Conservation (phyloP, 768 basidiomycete genomes). For the Pleurotus citrinopileatus region DNA sequence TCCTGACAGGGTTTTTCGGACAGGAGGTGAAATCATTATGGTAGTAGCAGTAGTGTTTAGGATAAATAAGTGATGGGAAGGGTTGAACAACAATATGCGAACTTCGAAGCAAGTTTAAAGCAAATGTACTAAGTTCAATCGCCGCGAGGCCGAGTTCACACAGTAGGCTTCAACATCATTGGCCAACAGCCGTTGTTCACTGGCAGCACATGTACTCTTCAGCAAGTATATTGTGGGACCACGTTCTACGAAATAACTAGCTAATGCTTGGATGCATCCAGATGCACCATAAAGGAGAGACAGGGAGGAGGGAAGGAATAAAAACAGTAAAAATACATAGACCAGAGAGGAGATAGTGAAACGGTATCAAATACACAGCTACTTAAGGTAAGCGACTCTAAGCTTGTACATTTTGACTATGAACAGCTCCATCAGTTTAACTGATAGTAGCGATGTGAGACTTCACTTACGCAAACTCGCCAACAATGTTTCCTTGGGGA, state of each 20-base stretch:
- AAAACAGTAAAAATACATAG: slow-evolving; percentile 3
- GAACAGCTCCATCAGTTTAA: neutral
- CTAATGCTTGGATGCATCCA: slow-evolving; percentile 11
- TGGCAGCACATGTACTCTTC: too few relatives aligned
- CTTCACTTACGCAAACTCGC: slow-evolving; percentile 54
- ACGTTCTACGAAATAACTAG: slow-evolving; percentile 8
- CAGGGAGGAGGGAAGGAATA: slow-evolving; percentile 8
- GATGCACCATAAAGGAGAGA: slow-evolving; percentile 5
- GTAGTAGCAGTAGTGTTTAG: neutral
- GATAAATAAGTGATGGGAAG: neutral
- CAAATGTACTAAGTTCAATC: neutral
- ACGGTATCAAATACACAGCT: slow-evolving; percentile 11
- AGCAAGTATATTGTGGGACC: slow-evolving; percentile 5
- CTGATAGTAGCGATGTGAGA: neutral
- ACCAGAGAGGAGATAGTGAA: neutral
- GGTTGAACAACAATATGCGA: too few relatives aligned
- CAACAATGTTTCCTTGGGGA: slow-evolving; percentile 61
- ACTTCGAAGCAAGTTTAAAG: too few relatives aligned
- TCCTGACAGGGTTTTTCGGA: slow-evolving; percentile 50
- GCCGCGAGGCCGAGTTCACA: slow-evolving; percentile 1
- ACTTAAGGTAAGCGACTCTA: slow-evolving; percentile 21
- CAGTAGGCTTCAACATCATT: too few relatives aligned
- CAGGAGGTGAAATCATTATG: slow-evolving; percentile 38
- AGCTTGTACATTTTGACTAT: slow-evolving; percentile 44
- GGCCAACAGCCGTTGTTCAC: too few relatives aligned